Evolutionary conservation across 23 red algal genomes (phyloP), one percentile per base, ranked within the genome.

Genomic region (Gracilaria caudata): DNA sequence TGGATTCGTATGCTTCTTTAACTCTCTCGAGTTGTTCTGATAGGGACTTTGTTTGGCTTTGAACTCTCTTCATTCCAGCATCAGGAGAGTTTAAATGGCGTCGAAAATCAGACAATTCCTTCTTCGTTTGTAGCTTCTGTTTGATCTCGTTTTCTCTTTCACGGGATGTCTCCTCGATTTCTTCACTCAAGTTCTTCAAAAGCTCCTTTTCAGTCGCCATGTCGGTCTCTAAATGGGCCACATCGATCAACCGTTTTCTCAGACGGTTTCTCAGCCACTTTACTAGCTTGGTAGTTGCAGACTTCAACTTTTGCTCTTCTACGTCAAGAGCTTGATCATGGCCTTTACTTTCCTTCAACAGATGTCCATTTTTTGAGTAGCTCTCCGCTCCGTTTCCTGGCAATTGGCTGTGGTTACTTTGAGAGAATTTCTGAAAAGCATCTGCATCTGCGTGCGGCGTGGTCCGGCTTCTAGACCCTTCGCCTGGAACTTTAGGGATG

Each of bases 201-300:
- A 71, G 38, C 57, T 81, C 78, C 13, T 65, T 73, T 51, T 82
- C 76, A 16, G 76, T 82, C 11, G 78, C 41, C 77, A 91, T 49
- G 25, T 81, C 87, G 38, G 33, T 39, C 63, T 91, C 87, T 23
- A 91, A 70, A 7, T 80, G 29, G 0, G 60, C 87, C 7, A 91
- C 77, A 26, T 91, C 87, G 34, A 17, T 41, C 39, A 91, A 53
- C 13, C 87, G 76, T 63, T 91, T 91, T 32, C 87, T 54, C 7
- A 91, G 66, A n/a, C 87, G 57, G 53, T 91, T 91, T 38, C 87
- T 76, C 14, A 91, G 51, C 87, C 87, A 91, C 47, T 66, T 91
- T 7, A 91, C 87, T 8, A 91, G 78, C 63, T 91, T 91, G 9
- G 46, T 46, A 13, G 87, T 74, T 10, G 76, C 77, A 40, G 29